These are phyloP conservation scores for Ophiostoma tasmaniense DNA, from an alignment of 2,329 filamentous ascomycete species.

Conservation along the genomic window DNA sequence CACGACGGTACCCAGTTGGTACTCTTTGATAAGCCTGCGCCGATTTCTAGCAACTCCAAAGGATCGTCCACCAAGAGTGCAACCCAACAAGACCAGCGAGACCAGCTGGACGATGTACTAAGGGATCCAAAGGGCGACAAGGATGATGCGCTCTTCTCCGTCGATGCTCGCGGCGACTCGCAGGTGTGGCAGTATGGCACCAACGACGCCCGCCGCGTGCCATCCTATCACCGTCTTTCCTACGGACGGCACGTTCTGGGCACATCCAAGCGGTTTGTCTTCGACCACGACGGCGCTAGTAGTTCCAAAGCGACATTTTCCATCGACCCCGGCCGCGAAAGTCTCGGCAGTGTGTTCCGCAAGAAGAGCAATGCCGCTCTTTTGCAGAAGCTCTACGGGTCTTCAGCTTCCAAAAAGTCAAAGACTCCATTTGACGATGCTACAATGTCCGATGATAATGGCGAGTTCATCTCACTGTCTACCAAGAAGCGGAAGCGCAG, in stretches of 20 bases:
- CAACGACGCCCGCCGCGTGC: conserved; percentile 63
- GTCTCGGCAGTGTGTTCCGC: conserved; percentile 31
- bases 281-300: conserved; percentile 48
- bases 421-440: background rate
- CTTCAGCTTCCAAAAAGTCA: background rate
- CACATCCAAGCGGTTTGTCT: conserved; percentile 46
- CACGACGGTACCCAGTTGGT: conserved; percentile 10
- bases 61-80: background rate
- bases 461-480: conserved; percentile 5
- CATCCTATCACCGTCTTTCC: conserved; percentile 61
- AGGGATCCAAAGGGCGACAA: conserved; percentile 7
- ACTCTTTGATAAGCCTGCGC: background rate
- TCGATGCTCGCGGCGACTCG: conserved; percentile 70
- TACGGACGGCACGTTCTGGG: conserved; percentile 66
- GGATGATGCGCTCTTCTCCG: conserved; percentile 38
- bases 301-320: conserved; percentile 49
- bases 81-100: background rate
- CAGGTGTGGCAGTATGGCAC: conserved; percentile 67
- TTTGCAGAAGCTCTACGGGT: background rate
- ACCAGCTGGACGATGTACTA: conserved; percentile 4
- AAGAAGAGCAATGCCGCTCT: conserved; percentile 23
- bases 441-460: background rate
- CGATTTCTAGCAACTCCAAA: background rate
- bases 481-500: background rate
- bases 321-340: conserved; percentile 38